Base-by-base conservation (phyloP, 2,329 filamentous ascomycete genomes). In the Fusarium musae region DNA sequence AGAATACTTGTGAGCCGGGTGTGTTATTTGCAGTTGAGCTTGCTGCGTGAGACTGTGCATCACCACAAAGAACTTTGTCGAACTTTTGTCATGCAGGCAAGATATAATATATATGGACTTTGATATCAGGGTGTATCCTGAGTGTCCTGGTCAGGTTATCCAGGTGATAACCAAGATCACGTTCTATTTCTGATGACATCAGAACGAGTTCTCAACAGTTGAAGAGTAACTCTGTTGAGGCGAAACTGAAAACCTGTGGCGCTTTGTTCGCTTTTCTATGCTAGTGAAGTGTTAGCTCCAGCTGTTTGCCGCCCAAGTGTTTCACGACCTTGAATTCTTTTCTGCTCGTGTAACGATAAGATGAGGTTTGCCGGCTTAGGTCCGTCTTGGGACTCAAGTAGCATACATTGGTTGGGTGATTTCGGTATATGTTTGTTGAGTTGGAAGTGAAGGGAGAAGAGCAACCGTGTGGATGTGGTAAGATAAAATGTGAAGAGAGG, bases 181-280 rank as follows among this genome's bases (percentile, higher is more conserved):
- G 2, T 44, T 44, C n/a, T n/a, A 0, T 9, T 17, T 8, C 6
- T 16, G 23, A 9, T 4, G 17, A 5, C 5, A 13, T 19, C 7
- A 2, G 42, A 44, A 9, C 43, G 4, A 5, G 23, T 23, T 23
- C 17, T 44, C 16, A 3, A 0, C 16, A 5, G 7, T 19, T 44
- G 23, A 26, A 26, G 16, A 26, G 8, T 11, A 12, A 34, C 32
- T 13, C 2, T 13, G 32, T 13, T 34, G 17, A 26, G 4, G 42
- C 7, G 42, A 9, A 1, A 44, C 5, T 12, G 7, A 12, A 26
- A 26, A 44, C 3, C 1, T 1, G 7, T 10, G 26, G 3, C 16
- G 16, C 3, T 9, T 44, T 47, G 19, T 16, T 47, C 30, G 26
- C 6, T 21, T 15, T 15, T 3, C 19, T 10, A 9, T 26, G 5